Conservation (phyloP, 495 filamentous ascomycete genomes). For the Poronia punctata region DNA sequence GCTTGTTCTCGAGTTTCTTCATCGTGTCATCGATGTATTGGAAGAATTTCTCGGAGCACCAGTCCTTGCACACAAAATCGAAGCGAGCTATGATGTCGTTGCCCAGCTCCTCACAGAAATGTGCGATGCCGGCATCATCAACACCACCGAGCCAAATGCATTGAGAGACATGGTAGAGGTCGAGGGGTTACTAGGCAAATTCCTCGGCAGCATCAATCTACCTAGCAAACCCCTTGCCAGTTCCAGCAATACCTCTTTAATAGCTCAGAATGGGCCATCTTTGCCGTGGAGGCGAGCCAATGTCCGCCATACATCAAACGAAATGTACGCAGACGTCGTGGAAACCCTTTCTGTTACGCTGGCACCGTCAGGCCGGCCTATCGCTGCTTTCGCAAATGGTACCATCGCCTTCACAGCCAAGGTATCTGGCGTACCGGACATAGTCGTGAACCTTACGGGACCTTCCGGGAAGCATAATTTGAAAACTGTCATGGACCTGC, state of each 20-base stretch:
- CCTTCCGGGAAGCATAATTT: constrained; percentile 71
- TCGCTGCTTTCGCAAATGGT: constrained; percentile 82
- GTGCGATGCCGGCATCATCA: constrained; percentile 88
- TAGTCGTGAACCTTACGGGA: constrained; percentile 70
- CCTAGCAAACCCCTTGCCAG: constrained; percentile 38
- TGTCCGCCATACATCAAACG: constrained; percentile 92
- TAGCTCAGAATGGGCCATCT: constrained; percentile 37
- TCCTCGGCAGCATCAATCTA: constrained; percentile 81
- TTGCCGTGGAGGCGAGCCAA: constrained; percentile 84
- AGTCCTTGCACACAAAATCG: constrained; percentile 75
- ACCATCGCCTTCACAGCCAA: constrained; percentile 94
- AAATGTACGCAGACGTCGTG: constrained; percentile 93
- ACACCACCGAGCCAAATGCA: constrained; percentile 88
- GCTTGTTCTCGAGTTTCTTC: constrained; percentile 93
- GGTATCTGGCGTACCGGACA: constrained; percentile 87
- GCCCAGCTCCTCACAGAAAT: constrained; percentile 92
- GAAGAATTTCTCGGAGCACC: constrained; percentile 95
- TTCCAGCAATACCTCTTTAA: constrained; percentile 23
- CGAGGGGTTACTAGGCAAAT: constrained; percentile 79
- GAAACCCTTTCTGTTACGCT: constrained; percentile 82
- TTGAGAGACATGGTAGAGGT: constrained; percentile 87
- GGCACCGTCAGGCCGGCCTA: constrained; percentile 78
- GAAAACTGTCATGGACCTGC: constrained; percentile 68
- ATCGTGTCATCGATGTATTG: constrained; percentile 84
- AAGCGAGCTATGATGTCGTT: constrained; percentile 85